A percentile compares a stretch with the other conserved stretches of the same genome.
Conservation (phyloP, 2,329 filamentous ascomycete species). For the Alternaria arbusti region DNA sequence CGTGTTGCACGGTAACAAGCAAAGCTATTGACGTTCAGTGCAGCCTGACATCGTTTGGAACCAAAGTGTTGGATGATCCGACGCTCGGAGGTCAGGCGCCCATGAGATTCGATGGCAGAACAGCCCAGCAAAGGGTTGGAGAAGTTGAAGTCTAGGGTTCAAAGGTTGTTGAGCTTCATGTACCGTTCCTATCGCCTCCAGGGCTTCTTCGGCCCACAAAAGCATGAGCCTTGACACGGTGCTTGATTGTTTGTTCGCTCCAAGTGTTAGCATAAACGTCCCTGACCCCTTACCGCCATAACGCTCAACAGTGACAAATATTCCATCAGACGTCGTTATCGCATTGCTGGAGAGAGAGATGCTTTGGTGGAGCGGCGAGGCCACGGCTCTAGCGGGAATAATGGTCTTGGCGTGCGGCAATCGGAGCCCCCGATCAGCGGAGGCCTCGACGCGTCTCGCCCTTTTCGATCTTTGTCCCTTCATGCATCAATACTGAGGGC, state of each 20-base stretch:
- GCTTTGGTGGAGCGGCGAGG: background rate
- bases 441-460: background rate
- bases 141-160: background rate
- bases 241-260: background rate
- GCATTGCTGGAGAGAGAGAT: background rate
- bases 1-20: background rate
- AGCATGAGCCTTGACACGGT: background rate
- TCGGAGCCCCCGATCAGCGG: background rate
- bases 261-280: background rate
- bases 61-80: background rate
- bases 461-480: background rate
- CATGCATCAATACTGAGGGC: slow-evolving; percentile 4
- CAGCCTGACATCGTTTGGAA: background rate
- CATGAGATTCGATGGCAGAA: background rate
- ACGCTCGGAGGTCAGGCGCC: background rate
- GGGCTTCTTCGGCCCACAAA: background rate
- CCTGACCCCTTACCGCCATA: background rate
- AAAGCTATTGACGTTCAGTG: background rate
- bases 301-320: background rate
- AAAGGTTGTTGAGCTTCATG: background rate
- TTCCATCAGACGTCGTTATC: background rate
- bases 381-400: background rate
- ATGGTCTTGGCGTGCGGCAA: slow-evolving; percentile 5
- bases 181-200: background rate
- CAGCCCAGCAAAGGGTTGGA: background rate